Evolutionary conservation across 257 asterid genomes (phyloP), one percentile per base, ranked within the genome.

Genomic region (Solanum commersonii): DNA sequence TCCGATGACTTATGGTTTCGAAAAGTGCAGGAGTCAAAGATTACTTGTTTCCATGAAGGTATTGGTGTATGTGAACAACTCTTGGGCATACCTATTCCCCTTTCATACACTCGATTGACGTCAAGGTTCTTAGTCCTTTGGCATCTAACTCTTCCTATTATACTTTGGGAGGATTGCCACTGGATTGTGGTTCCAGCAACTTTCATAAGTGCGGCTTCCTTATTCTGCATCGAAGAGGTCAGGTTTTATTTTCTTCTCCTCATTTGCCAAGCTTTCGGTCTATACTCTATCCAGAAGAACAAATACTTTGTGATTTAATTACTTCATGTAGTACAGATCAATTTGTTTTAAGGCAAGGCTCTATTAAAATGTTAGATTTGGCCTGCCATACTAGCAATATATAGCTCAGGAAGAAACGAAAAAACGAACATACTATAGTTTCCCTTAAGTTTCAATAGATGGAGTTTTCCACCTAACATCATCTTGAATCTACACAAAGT

Each of bases 141-240:
- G 99, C 99, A 97, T 92, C 94, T 96, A 2, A 95, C 99, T 60
- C 99, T 97, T 86, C 99, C 99, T 3, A 84, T 97, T 87, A 95
- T 97, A 85, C 98, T 97, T 33, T 97, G 99, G 99, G 99, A 97
- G 67, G 99, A 96, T 40, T 97, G 99, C 87, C 94, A 95, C 87
- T 97, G 99, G 99, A 96, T 96, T 72, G 99, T 95, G 68, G 98
- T 97, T 37, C 99, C 99, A 44, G 99, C 99, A 35, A 97, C 99
- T 60, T 95, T 97, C 82, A 91, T 97, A 86, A 97, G 99, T 87
- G 98, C 99, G 23, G 99, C 99, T 83, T 95, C 98, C 29, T 90
- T 97, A 15, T 97, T 97, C 89, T 96, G 99, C 93, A 97, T 97
- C 4, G 99, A 97, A 92, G 99, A 97, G 99, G 99, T 89, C 29